Base-by-base conservation (phyloP, 768 basidiomycete genomes). In the Termitomyces sp. region DNA sequence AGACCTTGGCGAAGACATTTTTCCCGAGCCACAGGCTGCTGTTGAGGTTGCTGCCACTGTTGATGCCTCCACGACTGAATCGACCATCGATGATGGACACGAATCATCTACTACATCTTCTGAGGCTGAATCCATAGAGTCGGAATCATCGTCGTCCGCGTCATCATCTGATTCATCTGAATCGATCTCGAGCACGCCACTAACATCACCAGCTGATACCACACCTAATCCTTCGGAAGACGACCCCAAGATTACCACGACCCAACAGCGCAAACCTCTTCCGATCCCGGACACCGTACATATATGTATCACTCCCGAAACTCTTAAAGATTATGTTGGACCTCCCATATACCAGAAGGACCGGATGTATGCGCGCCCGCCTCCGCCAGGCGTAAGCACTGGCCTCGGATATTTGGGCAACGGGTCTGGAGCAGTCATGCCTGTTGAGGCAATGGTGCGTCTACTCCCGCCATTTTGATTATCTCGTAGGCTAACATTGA, bases 331-430 rank as follows among this genome's bases (percentile, higher is more conserved):
- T 58, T 99, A 98, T 62, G 95, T 99, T 36, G 97, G 97, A 0
- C 94, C 96, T 14, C 92, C 92, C 7, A 79, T 97, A 46, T 98
- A 97, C 70, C 92, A 98, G 71, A 92, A 92, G 72, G 96, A 98
- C 65, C 74, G 96, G 59, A 82, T 99, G 79, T 99, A 97, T 65
- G 79, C 80, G 14, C 75, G 76, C 34, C 72, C 84, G 1, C 92
- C 93, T 0, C 96, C 96, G 1, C 83, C 93, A 3, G 97, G 97
- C 34, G 97, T 99, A 32, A 90, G 87, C 66, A 97, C 94, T 14
- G 97, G 97, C 18, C 74, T 99, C 4, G 97, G 97, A 3, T 98
- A 98, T 71, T 76, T 96, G 26, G 96, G 96, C 1, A 98, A 98
- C 69, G 97, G 97, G 0, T 90, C 89, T 14, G 97, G 97, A 26